Base-by-base conservation (phyloP, 2,329 filamentous ascomycete species). In the Leptographium galeiforme region DNA sequence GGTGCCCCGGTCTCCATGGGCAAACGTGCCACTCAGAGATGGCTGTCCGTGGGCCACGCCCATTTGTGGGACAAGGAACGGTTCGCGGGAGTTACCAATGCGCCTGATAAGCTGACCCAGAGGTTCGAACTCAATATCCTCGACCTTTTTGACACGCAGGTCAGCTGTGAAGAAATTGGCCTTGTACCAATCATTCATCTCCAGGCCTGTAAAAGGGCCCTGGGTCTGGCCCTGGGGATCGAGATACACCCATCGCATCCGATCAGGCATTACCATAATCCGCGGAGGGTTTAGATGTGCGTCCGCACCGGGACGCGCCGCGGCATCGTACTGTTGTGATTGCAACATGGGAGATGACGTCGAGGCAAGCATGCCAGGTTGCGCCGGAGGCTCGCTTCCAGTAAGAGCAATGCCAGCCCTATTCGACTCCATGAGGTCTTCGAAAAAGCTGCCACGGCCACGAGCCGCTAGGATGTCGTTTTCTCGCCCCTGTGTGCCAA, bases 101-200 rank as follows among this genome's bases (percentile, higher is more conserved):
- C 91, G 85, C 45, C 93, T 78, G 58, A 98, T 96, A 30, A 98
- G 79, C 67, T 97, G 90, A 3, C 91, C 93, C 11, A 98, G 73
- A 13, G 91, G 93, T 67, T 98, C 93, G 62, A 96, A 98, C 50
- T 98, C 91, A 0, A 77, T 74, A 63, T 98, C 93, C 65, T 98
- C 93, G 6, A 91, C 75, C 66, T 95, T 95, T 72, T 94, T 96
- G 36, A 98, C 93, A 45, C 94, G 81, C 19, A 98, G 75, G 61
- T 98, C 91, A 0, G 91, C 84, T 0, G 89, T 95, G 69, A 98
- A 98, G 71, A 97, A 98, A 47, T 91, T 90, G 40, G 90, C 91
- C 67, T 97, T 97, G 71, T 97, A 98, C 93, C 93, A 98, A 62
- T 98, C 94, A 61, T 98, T 94, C 93, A 98, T 98, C 68, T 98